These are phyloP conservation scores for Erodium texanum DNA, from an alignment of 441 rosid genomes.

Conservation along the genomic window DNA sequence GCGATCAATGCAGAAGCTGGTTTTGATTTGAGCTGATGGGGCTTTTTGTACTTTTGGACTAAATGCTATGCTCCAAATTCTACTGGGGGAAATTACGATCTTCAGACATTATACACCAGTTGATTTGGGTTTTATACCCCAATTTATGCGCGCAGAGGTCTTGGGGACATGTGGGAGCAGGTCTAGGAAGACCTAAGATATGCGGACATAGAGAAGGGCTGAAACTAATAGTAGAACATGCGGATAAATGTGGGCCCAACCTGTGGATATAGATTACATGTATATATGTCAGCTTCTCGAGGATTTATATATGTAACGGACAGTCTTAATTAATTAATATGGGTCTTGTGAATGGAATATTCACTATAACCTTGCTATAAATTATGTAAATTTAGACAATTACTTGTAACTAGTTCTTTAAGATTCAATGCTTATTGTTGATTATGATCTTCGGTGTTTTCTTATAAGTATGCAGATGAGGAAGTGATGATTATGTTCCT, in stretches of 20 bases:
- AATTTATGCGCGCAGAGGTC: background rate
- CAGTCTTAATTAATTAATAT: background rate
- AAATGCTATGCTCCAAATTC: background rate
- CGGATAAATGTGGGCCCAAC: no score
- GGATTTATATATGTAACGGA: background rate
- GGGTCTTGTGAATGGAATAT: background rate
- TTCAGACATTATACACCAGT: background rate
- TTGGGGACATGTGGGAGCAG: background rate
- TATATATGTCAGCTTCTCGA: background rate
- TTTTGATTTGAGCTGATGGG: constrained; percentile 80
- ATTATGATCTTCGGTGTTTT: no score
- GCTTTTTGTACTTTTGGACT: background rate
- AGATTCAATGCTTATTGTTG: no score
- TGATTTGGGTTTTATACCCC: background rate
- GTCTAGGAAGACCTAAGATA: background rate
- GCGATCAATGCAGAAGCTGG: constrained; percentile 96
- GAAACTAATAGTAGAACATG: background rate
- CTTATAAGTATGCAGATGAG: no score
- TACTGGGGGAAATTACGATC: background rate
- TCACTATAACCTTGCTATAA: background rate
- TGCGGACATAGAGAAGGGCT: background rate
- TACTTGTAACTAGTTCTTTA: background rate
- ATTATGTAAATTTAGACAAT: background rate
- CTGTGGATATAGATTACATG: background rate
- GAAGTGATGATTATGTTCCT: no score